Evolutionary conservation across 495 filamentous ascomycete species (phyloP), one percentile per base, ranked within the genome.

Genomic region (Aspergillus campestris): DNA sequence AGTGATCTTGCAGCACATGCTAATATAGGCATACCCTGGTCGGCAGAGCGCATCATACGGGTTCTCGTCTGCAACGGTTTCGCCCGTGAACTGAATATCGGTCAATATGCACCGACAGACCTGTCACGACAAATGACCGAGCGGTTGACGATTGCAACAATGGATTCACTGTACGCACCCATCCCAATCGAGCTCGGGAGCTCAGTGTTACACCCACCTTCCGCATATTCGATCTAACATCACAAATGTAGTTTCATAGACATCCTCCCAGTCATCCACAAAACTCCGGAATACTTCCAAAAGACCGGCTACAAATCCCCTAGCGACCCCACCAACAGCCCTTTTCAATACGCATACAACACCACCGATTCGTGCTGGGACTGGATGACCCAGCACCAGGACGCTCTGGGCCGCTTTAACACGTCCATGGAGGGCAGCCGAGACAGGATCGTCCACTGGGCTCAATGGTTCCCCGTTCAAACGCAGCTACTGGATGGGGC

Each of bases 281-380:
- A 52, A 28, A 51, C 48, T 3, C 61, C 61, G 10, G 52, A 52
- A 33, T 62, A 54, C 41, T 49, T 63, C 28, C 42, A 38, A 38
- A 40, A 44, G 4, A 53, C 49, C 6, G 33, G 39, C 13, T 58
- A 54, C 40, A 43, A 44, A 45, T 51, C 52, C 30, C 59, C 61
- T 2, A 45, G 45, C 12, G 53, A 62, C 43, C 48, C 47, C 5
- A 36, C 14, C 7, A 35, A 62, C 33, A 63, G 66, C 2, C 58
- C 66, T 2, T 52, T 65, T 18, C 69, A 72, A 41, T 61, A 65
- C 43, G 57, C 65, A 0, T 55, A 60, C 34, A 38, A 59, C 34
- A 58, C 59, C 6, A 61, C 61, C 13, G n/a, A 58, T 1, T 33
- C 51, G 0, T 41, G 48, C 1, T 71, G 61, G 40, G 49, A 61